Base-by-base conservation (phyloP, 495 filamentous ascomycete genomes). In the Cercophora newfieldiana region DNA sequence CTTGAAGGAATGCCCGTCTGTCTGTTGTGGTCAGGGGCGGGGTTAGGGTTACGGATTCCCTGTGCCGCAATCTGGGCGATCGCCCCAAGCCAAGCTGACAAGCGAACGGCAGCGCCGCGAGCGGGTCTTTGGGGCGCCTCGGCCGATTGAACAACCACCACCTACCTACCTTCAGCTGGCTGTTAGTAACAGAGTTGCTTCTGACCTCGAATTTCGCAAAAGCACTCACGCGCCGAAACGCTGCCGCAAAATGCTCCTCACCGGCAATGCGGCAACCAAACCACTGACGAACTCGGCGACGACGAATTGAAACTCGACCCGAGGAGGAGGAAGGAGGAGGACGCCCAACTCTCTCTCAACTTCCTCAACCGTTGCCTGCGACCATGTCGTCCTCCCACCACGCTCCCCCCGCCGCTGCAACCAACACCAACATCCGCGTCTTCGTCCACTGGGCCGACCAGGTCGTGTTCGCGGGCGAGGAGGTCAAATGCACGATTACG, bases 381-480 rank as follows among this genome's bases (percentile, higher is more conserved):
- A 68, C 19, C 57, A 28, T 60, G 58, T 60, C 58, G 30, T 61
- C 59, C 12, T 48, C 61, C 49, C 12, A 28, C 24, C 21, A 16
- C 22, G 18, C 5, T 25, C 14, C 59, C 19, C 16, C 10, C 30
- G 5, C 44, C 47, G 28, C 26, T 16, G 4, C 7, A 22, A 37
- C 44, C 70, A 89, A 96, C 81, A 37, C 44, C 70, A 89, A 96
- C 81, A 93, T 99, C 72, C 89, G 92, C 71, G 94, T 97, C 76
- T 98, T 94, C 72, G 91, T 99, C 74, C 88, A 90, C 79, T 98
- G 90, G 92, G 91, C 90, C 75, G 91, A 91, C 72, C 87, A 89
- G 76, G 92, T 89, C 53, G 92, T 99, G 67, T 98, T 97, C 77
- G 91, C 96, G 30, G 96, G 96, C 67, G 95, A 98, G 80, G 88